A percentile compares a stretch with the other conserved stretches of the same genome.
Evolutionary conservation across 495 filamentous ascomycete genomes (phyloP).

Genomic region (Penicillium riverlandense): DNA sequence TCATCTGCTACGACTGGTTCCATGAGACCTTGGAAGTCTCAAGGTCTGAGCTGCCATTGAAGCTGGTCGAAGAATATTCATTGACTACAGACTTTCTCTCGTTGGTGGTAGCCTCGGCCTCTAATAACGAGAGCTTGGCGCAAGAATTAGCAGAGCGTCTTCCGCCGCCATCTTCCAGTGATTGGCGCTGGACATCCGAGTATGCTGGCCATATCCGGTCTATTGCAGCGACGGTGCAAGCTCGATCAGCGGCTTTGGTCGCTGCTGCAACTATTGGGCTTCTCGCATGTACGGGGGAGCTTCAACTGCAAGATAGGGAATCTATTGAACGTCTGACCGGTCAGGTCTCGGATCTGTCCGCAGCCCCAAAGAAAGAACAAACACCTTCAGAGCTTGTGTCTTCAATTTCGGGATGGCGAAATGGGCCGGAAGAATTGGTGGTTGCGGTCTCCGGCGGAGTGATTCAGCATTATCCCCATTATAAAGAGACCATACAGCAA

Average conservation of each 20-base stretch:
- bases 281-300: constrained; percentile 53
- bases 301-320: constrained; percentile 25
- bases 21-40: constrained; percentile 19
- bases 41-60: constrained; percentile 33
- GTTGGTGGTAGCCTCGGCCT: constrained; percentile 40
- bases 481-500: constrained; percentile 51
- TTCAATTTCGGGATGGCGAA: constrained; percentile 14
- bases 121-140: constrained; percentile 29
- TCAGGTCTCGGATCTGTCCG: too few relatives aligned
- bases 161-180: constrained; percentile 29
- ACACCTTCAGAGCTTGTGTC: background rate
- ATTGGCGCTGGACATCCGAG: constrained; percentile 51
- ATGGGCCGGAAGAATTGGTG: constrained; percentile 48
- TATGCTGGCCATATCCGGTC: constrained; percentile 42
- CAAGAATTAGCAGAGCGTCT: constrained; percentile 39
- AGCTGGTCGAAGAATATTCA: constrained; percentile 44
- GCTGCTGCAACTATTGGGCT: constrained; percentile 60
- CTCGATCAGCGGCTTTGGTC: constrained; percentile 55
- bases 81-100: constrained; percentile 61
- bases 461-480: constrained; percentile 64
- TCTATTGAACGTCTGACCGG: background rate
- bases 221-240: constrained; percentile 52
- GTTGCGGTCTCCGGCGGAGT: constrained; percentile 68
- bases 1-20: constrained; percentile 58
- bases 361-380: too few relatives aligned